These are phyloP conservation scores for Quercus glauca DNA, from an alignment of 306 rosid genomes.

Conservation along the genomic window DNA sequence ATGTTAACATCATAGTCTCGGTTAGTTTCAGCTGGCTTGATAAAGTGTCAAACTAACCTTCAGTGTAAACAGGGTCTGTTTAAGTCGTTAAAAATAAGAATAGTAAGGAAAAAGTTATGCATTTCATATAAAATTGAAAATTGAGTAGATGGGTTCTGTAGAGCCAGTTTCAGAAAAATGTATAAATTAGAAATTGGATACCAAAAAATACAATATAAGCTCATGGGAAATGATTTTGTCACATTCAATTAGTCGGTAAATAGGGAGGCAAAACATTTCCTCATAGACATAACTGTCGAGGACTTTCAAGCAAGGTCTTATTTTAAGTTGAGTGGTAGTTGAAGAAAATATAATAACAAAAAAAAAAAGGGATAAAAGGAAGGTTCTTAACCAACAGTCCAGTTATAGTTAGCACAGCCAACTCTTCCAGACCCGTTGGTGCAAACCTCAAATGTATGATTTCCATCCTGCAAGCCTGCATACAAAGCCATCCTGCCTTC, in stretches of 20 bases:
- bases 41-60: background rate
- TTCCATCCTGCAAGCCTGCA: slow-evolving; percentile 67
- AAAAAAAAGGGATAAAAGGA: slow-evolving; percentile 10
- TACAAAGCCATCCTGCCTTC: slow-evolving; percentile 38
- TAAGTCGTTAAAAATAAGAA: background rate
- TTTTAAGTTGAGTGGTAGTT: background rate
- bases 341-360: background rate
- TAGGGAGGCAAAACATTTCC: background rate
- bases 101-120: background rate
- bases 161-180: background rate
- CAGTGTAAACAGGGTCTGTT: background rate
- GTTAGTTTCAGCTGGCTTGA: background rate
- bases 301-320: background rate
- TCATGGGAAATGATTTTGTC: too few relatives aligned
- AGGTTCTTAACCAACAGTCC: slow-evolving; percentile 75
- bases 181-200: too few relatives aligned
- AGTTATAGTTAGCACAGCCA: slow-evolving; percentile 62
- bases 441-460: slow-evolving; percentile 74
- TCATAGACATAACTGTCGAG: background rate
- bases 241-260: too few relatives aligned
- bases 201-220: background rate
- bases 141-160: background rate
- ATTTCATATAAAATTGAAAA: background rate
- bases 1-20: background rate
- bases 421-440: slow-evolving; percentile 42